These are phyloP conservation scores for Drechslera avenae DNA, from an alignment of 2,329 filamentous ascomycete genomes.

Conservation along the genomic window DNA sequence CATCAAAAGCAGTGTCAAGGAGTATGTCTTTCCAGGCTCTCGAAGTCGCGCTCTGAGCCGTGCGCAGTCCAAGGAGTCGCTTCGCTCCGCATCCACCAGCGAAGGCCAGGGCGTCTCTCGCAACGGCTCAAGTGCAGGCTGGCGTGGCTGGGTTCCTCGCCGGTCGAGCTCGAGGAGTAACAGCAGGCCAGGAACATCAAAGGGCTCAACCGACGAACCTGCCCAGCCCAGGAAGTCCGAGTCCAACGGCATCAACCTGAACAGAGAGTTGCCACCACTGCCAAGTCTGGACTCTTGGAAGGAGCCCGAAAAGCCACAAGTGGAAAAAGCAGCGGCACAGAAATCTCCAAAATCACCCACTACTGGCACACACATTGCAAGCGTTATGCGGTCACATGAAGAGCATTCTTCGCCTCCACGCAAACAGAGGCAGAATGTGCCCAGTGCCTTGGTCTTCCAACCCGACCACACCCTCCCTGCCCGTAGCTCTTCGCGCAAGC, in stretches of 20 bases:
- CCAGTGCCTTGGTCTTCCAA: constrained; percentile 35
- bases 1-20: constrained; percentile 47
- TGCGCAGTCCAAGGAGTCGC: constrained; percentile 43
- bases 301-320: constrained; percentile 22
- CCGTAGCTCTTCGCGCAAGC: constrained; percentile 22
- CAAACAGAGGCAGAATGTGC: constrained; percentile 37
- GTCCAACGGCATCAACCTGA: constrained; percentile 47
- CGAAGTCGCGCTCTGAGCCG: constrained; percentile 33
- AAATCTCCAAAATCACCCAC: constrained; percentile 25
- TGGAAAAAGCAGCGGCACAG: constrained; percentile 23
- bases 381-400: constrained; percentile 42
- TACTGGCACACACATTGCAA: constrained; percentile 41
- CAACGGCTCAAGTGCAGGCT: constrained; percentile 38
- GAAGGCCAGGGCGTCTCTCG: constrained; percentile 29
- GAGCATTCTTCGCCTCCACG: constrained; percentile 36
- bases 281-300: constrained; percentile 53
- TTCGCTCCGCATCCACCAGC: constrained; percentile 22
- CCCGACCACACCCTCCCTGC: constrained; percentile 26
- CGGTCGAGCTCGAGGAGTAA: constrained; percentile 41
- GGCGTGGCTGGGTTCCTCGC: constrained; percentile 49
- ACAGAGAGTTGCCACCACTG: constrained; percentile 55
- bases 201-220: constrained; percentile 29
- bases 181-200: constrained; percentile 39
- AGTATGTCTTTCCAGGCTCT: constrained; percentile 50
- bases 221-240: constrained; percentile 38